These are phyloP conservation scores for Ceraceosorus bombacis DNA, from an alignment of 1,284 basidiomycete species.

Conservation along the genomic window DNA sequence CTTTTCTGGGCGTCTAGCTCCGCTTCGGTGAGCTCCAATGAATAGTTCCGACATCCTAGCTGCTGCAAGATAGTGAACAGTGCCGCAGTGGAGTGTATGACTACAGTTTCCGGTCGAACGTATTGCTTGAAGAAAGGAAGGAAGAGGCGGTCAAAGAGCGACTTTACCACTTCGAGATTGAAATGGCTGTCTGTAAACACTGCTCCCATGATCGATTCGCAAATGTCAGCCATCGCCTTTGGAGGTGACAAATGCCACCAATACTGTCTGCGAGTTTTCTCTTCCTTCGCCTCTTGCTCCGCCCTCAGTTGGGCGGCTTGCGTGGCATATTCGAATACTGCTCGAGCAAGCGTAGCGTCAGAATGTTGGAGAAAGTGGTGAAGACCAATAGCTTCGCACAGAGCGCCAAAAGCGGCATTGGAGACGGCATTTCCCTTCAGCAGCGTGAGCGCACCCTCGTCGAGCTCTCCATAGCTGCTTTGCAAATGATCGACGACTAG, in stretches of 20 bases:
- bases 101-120: slow-evolving; percentile 11
- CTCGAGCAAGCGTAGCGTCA: slow-evolving; percentile 4
- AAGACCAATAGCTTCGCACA: slow-evolving; percentile 15
- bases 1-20: no score
- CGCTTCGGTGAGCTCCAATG: no score
- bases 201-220: slow-evolving; percentile 23
- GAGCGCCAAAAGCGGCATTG: slow-evolving; percentile 18
- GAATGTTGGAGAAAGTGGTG: slow-evolving; percentile 14
- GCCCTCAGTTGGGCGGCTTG: neutral
- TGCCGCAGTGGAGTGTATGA: neutral
- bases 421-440: slow-evolving; percentile 18
- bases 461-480: slow-evolving; percentile 3
- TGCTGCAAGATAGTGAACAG: neutral
- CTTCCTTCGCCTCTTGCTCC: neutral
- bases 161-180: slow-evolving; percentile 1
- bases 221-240: slow-evolving; percentile 29
- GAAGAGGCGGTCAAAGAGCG: slow-evolving; percentile 18
- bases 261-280: slow-evolving; percentile 10
- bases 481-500: slow-evolving; percentile 17
- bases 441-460: slow-evolving; percentile 23
- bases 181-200: slow-evolving; percentile 32
- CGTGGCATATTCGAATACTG: slow-evolving; percentile 4
- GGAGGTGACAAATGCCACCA: slow-evolving; percentile 6
- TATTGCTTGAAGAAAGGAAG: slow-evolving; percentile 16
- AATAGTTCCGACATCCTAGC: neutral